These are phyloP conservation scores for Graphilbum ipis-grandicollis DNA, from an alignment of 2,329 filamentous ascomycete species.

Conservation along the genomic window DNA sequence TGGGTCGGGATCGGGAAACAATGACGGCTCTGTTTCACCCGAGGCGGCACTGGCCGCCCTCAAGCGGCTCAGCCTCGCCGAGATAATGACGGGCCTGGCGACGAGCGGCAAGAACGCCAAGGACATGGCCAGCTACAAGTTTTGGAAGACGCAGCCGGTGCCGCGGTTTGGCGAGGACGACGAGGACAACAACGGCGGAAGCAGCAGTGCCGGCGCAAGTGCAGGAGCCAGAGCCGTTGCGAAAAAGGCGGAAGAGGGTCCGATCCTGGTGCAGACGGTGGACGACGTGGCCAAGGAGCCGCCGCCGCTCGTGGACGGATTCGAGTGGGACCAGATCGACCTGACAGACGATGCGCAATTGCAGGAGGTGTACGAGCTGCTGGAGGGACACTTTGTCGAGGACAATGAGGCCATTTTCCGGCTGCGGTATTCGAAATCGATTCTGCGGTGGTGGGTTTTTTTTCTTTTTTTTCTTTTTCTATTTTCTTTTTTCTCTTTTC, in stretches of 20 bases:
- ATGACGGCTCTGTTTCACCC: conserved; percentile 13
- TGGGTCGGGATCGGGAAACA: conserved; percentile 7
- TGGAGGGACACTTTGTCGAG: conserved; percentile 92
- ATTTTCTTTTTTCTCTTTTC: too few species aligned
- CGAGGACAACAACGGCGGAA: too few species aligned
- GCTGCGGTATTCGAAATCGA: conserved; percentile 83
- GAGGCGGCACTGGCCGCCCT: conserved; percentile 31
- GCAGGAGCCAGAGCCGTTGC: too few species aligned
- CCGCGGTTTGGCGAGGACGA: conserved; percentile 54
- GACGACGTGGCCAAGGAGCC: conserved; percentile 68
- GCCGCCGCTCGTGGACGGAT: conserved; percentile 57
- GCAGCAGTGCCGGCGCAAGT: too few species aligned
- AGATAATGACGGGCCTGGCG: conserved; percentile 59
- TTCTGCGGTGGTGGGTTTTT: conserved; percentile 61
- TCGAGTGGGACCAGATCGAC: conserved; percentile 90
- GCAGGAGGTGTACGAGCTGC: conserved; percentile 78
- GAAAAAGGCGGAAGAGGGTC: conserved; percentile 51
- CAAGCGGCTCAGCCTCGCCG: conserved; percentile 47
- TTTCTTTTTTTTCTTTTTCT: background rate
- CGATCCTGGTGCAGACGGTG: conserved; percentile 63
- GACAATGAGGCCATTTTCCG: conserved; percentile 95
- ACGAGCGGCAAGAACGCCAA: conserved; percentile 76
- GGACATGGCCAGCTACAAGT: conserved; percentile 95
- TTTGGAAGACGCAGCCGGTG: conserved; percentile 96
- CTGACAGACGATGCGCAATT: conserved; percentile 61